A percentile compares a stretch with the other conserved stretches of the same genome.
Conservation (phyloP, 2,329 filamentous ascomycete genomes). For the Trichoderma breve region DNA sequence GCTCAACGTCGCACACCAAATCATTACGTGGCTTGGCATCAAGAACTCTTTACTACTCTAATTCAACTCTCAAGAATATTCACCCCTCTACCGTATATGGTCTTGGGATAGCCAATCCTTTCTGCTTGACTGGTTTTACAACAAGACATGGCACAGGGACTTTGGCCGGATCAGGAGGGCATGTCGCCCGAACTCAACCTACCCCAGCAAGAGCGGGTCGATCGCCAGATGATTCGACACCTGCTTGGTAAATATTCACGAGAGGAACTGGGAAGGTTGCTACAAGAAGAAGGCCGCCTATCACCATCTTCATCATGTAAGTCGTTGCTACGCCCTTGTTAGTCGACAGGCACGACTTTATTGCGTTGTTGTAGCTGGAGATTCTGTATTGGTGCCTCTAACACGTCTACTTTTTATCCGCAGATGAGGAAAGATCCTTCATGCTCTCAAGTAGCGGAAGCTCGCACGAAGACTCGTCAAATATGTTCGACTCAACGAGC, state of each 20-base stretch:
- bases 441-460: constrained; percentile 31
- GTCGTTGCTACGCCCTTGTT: constrained; percentile 23
- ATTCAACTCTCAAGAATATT: not conserved
- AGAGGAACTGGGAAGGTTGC: constrained; percentile 34
- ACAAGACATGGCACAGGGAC: constrained; percentile 31
- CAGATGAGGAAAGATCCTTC: constrained; percentile 35
- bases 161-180: constrained; percentile 34
- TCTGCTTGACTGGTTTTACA: not conserved
- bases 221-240: constrained; percentile 37
- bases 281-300: constrained; percentile 33
- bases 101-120: not conserved
- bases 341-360: not conserved
- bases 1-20: not conserved
- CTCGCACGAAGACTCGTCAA: constrained; percentile 36
- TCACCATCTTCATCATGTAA: constrained; percentile 30
- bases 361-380: not conserved
- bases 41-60: not conserved
- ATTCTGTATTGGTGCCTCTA: not conserved
- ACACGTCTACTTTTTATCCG: not conserved
- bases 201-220: constrained; percentile 32
- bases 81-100: not conserved
- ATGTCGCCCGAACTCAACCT: constrained; percentile 28
- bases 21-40: not conserved
- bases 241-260: constrained; percentile 35
- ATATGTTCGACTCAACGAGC: constrained; percentile 36